Base-by-base conservation (phyloP, 192 early-diverging fungal species). In the Chytriomyces confervae region DNA sequence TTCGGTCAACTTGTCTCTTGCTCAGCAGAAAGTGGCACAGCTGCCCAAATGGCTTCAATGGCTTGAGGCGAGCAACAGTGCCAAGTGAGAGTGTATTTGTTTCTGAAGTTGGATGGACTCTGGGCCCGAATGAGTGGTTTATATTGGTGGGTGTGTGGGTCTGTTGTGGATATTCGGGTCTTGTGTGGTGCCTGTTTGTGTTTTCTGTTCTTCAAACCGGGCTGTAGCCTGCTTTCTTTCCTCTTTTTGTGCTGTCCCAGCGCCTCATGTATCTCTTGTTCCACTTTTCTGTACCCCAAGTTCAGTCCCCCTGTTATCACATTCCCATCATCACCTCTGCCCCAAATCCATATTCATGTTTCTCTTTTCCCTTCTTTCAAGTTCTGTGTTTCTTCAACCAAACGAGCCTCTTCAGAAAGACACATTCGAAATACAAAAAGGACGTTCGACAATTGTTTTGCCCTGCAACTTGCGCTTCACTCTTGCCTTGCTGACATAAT, bases 31-130 rank as follows among this genome's bases (percentile, higher is more conserved):
- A 13, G 63, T 61, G 44, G 29, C 24, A 8, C 63, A 63, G 27
- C 61, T 74, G 57, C 72, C 72, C 5, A 18, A 60, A 7, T 74
- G 72, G 72, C 6, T 60, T 27, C 61, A 74, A 27, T 74, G 72
- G 72, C 57, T 74, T 62, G 61, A 43, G 10, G 57, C 50, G 7
- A 50, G 45, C 51, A 57, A 20, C 3, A 36, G 36, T 36, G 36
- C 36, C 4, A 36, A 36, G 4, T 36, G 36, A 36, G 36, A 36
- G 36, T 36, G 36, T 36, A 36, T 36, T 36, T 36, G 36, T 36
- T 36, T 36, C 36, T 36, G 36, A 36, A 36, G 36, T 36, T 57
- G 53, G 16, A 57, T 57, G 53, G 20, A 57, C 53, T 57, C 16
- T n/a, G 2, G 13, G 53, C 20, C 20, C 16, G 20, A 57, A 57